Evolutionary conservation across 345 rosid species (phyloP).

Genomic region (Euphorbia pulcherrima): DNA sequence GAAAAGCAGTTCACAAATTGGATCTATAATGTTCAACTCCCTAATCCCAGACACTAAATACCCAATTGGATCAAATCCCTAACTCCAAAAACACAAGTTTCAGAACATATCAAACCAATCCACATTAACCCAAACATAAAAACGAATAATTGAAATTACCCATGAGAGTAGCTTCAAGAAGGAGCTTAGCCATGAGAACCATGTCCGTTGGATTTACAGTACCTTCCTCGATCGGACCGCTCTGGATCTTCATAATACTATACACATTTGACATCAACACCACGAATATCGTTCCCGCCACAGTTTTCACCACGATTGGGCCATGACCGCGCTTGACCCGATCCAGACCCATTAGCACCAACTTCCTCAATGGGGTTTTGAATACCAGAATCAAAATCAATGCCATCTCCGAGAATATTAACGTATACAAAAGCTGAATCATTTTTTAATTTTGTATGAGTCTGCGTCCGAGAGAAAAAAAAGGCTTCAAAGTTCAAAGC

Average conservation of each 20-base stretch:
- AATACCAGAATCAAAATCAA: constrained; percentile 25
- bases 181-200: constrained; percentile 33
- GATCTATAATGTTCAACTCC: background rate
- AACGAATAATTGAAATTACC: constrained; percentile 20
- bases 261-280: constrained; percentile 23
- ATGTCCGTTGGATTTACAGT: constrained; percentile 27
- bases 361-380: constrained; percentile 30
- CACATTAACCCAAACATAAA: background rate
- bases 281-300: constrained; percentile 29
- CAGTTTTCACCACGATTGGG: constrained; percentile 31
- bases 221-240: constrained; percentile 22
- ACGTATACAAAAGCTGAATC: constrained; percentile 30
- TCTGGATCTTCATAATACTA: constrained; percentile 32
- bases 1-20: background rate
- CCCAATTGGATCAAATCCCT: constrained; percentile 5
- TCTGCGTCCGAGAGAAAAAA: background rate
- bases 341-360: constrained; percentile 29
- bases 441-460: background rate
- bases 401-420: constrained; percentile 29
- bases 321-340: constrained; percentile 31
- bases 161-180: constrained; percentile 36
- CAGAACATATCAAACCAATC: constrained; percentile 4
- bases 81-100: constrained; percentile 2
- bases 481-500: background rate
- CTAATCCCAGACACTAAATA: background rate